phyloP scores from a whole-genome alignment of 2,329 filamentous ascomycete genomes.

The Coniosporium uncinatum region DNA sequence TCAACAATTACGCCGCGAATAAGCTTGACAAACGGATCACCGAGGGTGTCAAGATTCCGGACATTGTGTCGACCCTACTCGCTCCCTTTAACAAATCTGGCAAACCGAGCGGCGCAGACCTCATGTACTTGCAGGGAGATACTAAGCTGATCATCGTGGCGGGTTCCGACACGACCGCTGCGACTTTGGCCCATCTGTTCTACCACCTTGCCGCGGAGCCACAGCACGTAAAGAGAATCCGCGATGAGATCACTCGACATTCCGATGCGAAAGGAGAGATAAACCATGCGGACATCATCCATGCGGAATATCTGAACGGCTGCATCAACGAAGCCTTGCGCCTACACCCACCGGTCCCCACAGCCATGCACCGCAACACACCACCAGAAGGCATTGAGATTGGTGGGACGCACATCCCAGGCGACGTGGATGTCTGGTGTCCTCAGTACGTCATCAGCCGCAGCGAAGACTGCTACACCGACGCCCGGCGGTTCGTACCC shows the following conservation, averaged over 20 bases:
- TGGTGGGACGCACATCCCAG: conserved; percentile 10
- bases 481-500: conserved; percentile 10
- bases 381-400: conserved; percentile 4
- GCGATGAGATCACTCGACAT: conserved; percentile 2
- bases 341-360: conserved; percentile 1
- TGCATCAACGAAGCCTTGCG: conserved; percentile 2
- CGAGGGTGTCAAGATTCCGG: conserved; percentile 14
- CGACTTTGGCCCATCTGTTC: conserved; percentile 5
- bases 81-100: not conserved
- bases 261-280: conserved; percentile 7
- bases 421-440: not conserved
- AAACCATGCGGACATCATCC: conserved; percentile 12
- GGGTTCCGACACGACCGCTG: conserved; percentile 8
- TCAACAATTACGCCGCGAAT: not conserved
- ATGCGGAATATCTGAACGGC: not conserved
- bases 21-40: conserved; percentile 13
- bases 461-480: not conserved
- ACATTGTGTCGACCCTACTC: conserved; percentile 1
- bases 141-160: conserved; percentile 7
- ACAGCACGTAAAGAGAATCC: conserved; percentile 2
- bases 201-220: conserved; percentile 6
- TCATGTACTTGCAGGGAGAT: conserved; percentile 17
- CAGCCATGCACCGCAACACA: conserved; percentile 3
- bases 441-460: not conserved
- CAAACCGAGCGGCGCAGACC: conserved; percentile 16